phyloP scores from a whole-genome alignment of 768 basidiomycete genomes.

The Lentinula aciculospora region DNA sequence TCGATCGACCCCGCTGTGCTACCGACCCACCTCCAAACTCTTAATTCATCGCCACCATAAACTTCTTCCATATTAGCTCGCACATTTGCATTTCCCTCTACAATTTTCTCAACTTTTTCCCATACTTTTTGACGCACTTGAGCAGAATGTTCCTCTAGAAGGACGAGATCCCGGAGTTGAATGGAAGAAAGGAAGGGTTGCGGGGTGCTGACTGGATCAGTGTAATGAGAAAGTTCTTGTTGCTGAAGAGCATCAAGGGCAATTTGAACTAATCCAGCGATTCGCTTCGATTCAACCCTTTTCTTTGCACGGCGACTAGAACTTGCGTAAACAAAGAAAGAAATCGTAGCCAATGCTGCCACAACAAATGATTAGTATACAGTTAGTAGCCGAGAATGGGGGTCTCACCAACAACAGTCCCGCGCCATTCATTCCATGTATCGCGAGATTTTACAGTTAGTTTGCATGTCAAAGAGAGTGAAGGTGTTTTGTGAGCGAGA shows the following conservation, averaged over 20 bases:
- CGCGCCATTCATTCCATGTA: slow-evolving; percentile 64
- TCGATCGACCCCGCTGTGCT: slow-evolving; percentile 20
- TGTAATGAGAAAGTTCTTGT: slow-evolving; percentile 78
- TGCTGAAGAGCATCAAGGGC: slow-evolving; percentile 76
- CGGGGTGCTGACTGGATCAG: slow-evolving; percentile 71
- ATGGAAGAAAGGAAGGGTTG: slow-evolving; percentile 78
- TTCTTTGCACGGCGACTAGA: slow-evolving; percentile 44
- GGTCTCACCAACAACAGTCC: slow-evolving; percentile 53
- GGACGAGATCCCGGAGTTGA: slow-evolving; percentile 81
- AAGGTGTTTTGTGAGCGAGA: slow-evolving; percentile 66
- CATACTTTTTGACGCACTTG: slow-evolving; percentile 62
- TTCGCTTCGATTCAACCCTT: slow-evolving; percentile 55
- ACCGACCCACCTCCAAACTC: slow-evolving; percentile 94
- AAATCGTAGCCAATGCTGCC: slow-evolving; percentile 27
- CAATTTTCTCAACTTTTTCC: slow-evolving; percentile 77
- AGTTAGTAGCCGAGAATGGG: slow-evolving; percentile 8
- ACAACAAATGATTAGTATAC: slow-evolving; percentile 16
- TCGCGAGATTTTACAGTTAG: slow-evolving; percentile 62
- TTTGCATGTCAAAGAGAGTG: slow-evolving; percentile 62
- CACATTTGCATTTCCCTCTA: slow-evolving; percentile 90
- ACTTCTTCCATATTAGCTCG: slow-evolving; percentile 81
- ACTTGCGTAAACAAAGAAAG: slow-evolving; percentile 20
- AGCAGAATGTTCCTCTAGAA: slow-evolving; percentile 78
- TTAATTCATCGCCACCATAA: slow-evolving; percentile 78
- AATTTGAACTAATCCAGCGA: slow-evolving; percentile 70